Evolutionary conservation across 495 filamentous ascomycete genomes (phyloP), one percentile per base, ranked within the genome.

Genomic region (Xylaria castorea): DNA sequence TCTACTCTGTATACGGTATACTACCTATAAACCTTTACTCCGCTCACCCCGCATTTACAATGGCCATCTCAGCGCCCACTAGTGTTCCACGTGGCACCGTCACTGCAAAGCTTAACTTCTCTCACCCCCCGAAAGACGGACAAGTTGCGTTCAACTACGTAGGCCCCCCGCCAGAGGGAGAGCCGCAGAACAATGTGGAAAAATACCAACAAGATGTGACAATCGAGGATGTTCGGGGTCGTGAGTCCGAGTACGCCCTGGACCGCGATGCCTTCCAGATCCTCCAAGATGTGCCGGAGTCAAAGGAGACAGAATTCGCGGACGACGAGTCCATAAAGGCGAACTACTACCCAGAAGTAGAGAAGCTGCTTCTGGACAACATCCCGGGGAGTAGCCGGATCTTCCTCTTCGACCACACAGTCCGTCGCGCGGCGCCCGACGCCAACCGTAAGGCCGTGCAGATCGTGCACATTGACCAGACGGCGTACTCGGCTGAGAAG

Each of bases 321-420:
- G 86, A 90, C 71, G 91, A 94, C 78, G 85, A 81, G 11, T 84
- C 85, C 44, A 91, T 97, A 76, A 77, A 87, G 61, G 62, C 79
- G 18, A 82, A 87, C 71, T 97, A 97, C 86, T 97, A 97, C 86
- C 92, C 93, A 0, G 93, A 97, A 77, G 88, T 95, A 30, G 89
- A 92, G 80, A 70, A 81, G 8, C 84, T 97, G 63, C 81, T 97
- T 0, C 82, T 91, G 1, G 73, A 84, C 25, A 76, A 87, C 70
- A 83, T 94, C 65, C 89, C 90, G 3, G 92, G 90, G 44, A 85
- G 85, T 25, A 83, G 87, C 55, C 82, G 87, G 5, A 83, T 97
- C 42, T 79, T 93, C 70, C 80, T 97, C 75, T 97, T 97, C 86
- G 94, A 97, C 87, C 92, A 97, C 84, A 97, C 94, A 20, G 89